Evolutionary conservation across 768 basidiomycete genomes (phyloP), one percentile per base, ranked within the genome.

Genomic region (Fomitopsis serialis): DNA sequence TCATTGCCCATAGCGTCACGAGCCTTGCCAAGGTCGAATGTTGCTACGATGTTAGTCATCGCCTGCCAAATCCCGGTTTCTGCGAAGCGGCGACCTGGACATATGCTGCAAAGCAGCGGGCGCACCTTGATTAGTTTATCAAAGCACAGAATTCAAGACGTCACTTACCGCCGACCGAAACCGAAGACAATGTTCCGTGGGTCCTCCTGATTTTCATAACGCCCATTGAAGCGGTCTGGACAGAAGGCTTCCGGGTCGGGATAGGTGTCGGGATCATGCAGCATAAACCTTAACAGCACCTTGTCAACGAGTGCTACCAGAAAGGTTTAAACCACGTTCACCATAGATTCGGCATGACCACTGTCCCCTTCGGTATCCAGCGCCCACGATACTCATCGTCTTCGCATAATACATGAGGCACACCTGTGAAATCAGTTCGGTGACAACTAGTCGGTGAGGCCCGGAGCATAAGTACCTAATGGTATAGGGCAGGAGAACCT

Each of bases 1-100:
- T 70, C 70, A n/a, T 68, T 59, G 11, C 76, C 79, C 19, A 69
- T 51, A 27, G 68, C 70, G 61, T 78, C 77, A 21, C 68, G 51
- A 0, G 69, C 68, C 53, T 69, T 74, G 2, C 65, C 63, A 17
- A 84, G 71, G 54, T 78, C 66, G 60, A 81, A 70, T 11, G 73
- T 66, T 19, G 78, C 70, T 25, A 79, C 57, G 17, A 81, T 67
- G 52, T 66, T 71, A 1, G 77, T 72, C 12, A 72, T 69, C 45
- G 75, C 72, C 27, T 73, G 58, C 75, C 75, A 82, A 19, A 77
- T 64, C 48, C 66, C 73, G 5, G 68, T 57, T 47, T 79, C 76
- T 2, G 76, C 80, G 44, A 82, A 73, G 58, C 77, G 69, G 32
- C 75, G 69, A 12, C 82, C 81, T 9, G 81, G 79, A 57, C 81